Percentiles rank a stretch among this genome's conserved stretches.
Conservation (phyloP, 768 basidiomycete genomes). For the Mycena galopus region DNA sequence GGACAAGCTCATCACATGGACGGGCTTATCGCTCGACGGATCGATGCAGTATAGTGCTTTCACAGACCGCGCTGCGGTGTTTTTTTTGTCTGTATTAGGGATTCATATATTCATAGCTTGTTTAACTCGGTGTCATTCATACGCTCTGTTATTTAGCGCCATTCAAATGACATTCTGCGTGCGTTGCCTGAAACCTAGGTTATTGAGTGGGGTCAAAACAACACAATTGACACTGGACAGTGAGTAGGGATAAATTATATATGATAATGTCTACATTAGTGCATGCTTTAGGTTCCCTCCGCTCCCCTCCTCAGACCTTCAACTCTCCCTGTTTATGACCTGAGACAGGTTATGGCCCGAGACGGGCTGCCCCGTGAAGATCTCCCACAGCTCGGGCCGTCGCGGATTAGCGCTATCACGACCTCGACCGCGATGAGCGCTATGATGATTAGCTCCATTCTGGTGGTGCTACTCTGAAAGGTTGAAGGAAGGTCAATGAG, state of each 20-base stretch:
- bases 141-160: no score
- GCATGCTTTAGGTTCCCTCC: neutral
- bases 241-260: neutral
- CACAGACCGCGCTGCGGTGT: no score
- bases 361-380: conserved; percentile 50
- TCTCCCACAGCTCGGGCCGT: conserved; percentile 82
- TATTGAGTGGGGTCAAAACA: neutral
- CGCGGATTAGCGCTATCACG: conserved; percentile 87
- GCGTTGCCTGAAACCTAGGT: neutral
- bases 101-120: no score
- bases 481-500: neutral
- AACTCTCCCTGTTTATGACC: no score
- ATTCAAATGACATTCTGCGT: no score
- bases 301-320: neutral
- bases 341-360: neutral
- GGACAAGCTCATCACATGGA: no score
- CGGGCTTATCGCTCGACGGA: no score
- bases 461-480: conserved; percentile 83
- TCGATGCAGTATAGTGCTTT: no score
- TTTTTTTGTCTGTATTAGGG: no score
- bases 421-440: conserved; percentile 95
- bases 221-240: neutral
- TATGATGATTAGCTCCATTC: conserved; percentile 97
- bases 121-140: no score
- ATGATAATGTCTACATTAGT: neutral